A percentile compares a stretch with the other conserved stretches of the same genome.
These are phyloP conservation scores for Boletus subcaerulescens DNA, from an alignment of 768 basidiomycete species.

Conservation along the genomic window DNA sequence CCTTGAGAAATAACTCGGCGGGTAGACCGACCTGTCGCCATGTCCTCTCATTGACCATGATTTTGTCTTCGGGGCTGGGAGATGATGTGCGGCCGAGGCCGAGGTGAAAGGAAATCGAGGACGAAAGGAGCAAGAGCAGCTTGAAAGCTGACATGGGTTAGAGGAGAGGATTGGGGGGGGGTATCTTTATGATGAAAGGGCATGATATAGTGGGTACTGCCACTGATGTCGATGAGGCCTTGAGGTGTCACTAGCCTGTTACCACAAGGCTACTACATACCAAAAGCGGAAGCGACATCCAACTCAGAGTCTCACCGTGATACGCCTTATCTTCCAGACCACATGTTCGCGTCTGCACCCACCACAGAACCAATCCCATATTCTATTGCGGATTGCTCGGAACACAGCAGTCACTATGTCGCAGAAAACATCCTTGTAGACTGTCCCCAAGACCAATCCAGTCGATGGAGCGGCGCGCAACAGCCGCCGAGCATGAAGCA, in stretches of 20 bases:
- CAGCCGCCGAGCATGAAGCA: constrained; percentile 56
- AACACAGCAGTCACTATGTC: constrained; percentile 67
- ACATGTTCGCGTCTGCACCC: too few relatives aligned
- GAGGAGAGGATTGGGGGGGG: not conserved
- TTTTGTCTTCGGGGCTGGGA: not conserved
- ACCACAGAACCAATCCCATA: constrained; percentile 38
- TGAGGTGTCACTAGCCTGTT: too few relatives aligned
- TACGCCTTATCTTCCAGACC: too few relatives aligned
- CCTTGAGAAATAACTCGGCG: not conserved
- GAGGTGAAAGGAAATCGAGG: constrained; percentile 6
- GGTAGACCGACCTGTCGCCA: constrained; percentile 4
- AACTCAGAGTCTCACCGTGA: too few relatives aligned
- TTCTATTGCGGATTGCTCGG: constrained; percentile 56
- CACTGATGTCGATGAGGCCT: too few relatives aligned
- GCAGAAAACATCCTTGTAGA: constrained; percentile 69
- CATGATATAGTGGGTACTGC: too few relatives aligned
- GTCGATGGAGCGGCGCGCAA: constrained; percentile 73
- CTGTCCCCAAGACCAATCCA: constrained; percentile 58
- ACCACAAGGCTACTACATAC: too few relatives aligned
- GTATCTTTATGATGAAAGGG: too few relatives aligned
- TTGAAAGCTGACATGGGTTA: constrained; percentile 9
- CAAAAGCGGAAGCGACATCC: too few relatives aligned
- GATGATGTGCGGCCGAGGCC: not conserved
- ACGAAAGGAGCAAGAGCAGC: constrained; percentile 5
- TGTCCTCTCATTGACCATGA: constrained; percentile 4